These are phyloP conservation scores for Harringtonia aguacate DNA, from an alignment of 2,329 filamentous ascomycete genomes.

Conservation along the genomic window DNA sequence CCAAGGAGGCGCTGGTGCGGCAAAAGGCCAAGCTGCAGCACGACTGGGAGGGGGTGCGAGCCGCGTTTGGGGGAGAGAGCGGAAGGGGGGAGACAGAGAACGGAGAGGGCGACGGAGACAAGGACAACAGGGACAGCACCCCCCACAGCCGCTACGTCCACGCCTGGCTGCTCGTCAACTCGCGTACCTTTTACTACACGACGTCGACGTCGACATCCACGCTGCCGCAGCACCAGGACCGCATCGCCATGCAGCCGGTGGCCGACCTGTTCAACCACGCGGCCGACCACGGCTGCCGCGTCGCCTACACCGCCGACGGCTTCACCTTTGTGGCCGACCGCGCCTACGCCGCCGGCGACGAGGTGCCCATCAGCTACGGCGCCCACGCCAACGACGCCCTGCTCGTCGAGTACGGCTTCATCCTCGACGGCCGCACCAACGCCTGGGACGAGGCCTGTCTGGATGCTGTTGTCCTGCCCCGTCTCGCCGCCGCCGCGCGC, in stretches of 20 bases:
- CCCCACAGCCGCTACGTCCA: conserved; percentile 29
- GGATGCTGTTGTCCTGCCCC: conserved; percentile 31
- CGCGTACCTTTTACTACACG: conserved; percentile 49
- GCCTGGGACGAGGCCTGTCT: conserved; percentile 37
- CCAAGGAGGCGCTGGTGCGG: conserved; percentile 34
- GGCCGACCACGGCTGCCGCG: conserved; percentile 35
- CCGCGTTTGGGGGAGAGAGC: conserved; percentile 13
- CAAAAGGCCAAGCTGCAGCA: conserved; percentile 35
- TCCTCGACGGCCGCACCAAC: conserved; percentile 27
- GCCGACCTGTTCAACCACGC: conserved; percentile 58
- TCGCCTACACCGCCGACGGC: conserved; percentile 34
- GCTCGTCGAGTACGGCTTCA: conserved; percentile 55
- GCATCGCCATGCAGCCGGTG: conserved; percentile 59
- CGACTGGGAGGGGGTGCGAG: conserved; percentile 23
- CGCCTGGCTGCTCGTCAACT: conserved; percentile 49
- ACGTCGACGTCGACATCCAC: conserved; percentile 32
- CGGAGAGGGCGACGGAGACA: background rate
- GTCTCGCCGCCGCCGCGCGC: conserved; percentile 4
- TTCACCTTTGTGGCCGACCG: conserved; percentile 44
- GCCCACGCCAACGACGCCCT: conserved; percentile 61
- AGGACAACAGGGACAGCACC: background rate
- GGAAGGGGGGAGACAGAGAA: background rate
- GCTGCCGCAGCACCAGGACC: conserved; percentile 36
- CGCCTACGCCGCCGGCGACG: conserved; percentile 44
- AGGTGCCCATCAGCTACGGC: conserved; percentile 61